phyloP scores from a whole-genome alignment of 768 basidiomycete species.

The Cystobasidium tubakii region DNA sequence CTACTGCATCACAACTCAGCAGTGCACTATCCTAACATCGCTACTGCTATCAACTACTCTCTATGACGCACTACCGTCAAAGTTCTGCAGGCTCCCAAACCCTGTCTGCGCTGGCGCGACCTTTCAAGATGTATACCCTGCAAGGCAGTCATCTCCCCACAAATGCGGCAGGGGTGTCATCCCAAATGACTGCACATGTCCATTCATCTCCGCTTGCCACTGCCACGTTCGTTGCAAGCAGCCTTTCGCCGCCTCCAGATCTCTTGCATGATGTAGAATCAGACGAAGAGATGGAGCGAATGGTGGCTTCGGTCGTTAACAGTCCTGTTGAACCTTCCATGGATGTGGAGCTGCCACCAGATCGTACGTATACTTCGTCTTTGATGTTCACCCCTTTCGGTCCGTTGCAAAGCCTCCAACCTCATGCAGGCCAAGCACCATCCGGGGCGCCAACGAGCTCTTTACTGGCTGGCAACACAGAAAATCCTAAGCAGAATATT shows the following conservation, averaged over 20 bases:
- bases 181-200: not conserved
- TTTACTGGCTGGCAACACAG: not conserved
- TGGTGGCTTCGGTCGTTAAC: slow-evolving; percentile 30
- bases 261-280: not conserved
- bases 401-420: not conserved
- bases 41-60: not conserved
- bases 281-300: slow-evolving; percentile 31
- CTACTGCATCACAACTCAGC: too few species aligned
- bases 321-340: not conserved
- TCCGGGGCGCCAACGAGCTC: not conserved
- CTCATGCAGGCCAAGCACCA: not conserved
- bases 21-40: too few species aligned
- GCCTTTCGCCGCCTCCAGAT: not conserved
- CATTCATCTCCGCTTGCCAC: not conserved
- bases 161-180: not conserved
- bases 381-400: not conserved
- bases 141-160: not conserved
- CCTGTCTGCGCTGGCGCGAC: not conserved
- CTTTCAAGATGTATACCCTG: not conserved
- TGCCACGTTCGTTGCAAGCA: not conserved
- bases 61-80: not conserved
- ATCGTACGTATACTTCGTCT: not conserved
- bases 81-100: not conserved
- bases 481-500: slow-evolving; percentile 19
- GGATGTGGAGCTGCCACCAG: not conserved